Evolutionary conservation across 2,329 filamentous ascomycete genomes (phyloP), one percentile per base, ranked within the genome.

Genomic region (Epichloe aotearoae): DNA sequence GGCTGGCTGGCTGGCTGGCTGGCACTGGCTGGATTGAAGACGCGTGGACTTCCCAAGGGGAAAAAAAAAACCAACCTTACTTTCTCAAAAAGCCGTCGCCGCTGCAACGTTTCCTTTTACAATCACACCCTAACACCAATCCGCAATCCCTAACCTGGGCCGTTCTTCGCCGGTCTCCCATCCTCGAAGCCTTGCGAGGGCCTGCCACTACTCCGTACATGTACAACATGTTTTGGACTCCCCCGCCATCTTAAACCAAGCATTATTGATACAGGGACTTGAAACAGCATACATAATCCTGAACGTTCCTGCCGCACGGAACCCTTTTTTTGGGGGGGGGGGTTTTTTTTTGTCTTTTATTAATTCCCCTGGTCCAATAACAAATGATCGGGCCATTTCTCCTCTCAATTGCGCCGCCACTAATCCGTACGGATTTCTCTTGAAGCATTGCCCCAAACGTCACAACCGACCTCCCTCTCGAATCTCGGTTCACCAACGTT

Each of bases 271-370:
- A 52, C 50, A 50, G 50, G 46, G 50, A 52, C 56, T 54, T 55
- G 54, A 56, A 57, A 58, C 55, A 49, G 40, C 41, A 41, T 20
- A 52, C n/a, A n/a, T n/a, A n/a, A n/a, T 42, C 49, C 54, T 44
- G 41, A 51, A 20, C 15, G 33, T 40, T 43, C 17, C 33, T 50
- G 36, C 36, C 40, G 47, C 53, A 34, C 49, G n/a, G 47, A 46
- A 46, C 30, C 30, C 30, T 30, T 30, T 30, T 30, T 4, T 30
- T 26, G n/a, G n/a, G n/a, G n/a, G n/a, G n/a, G n/a, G n/a, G n/a
- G n/a, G n/a, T 30, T 30, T 20, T 23, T 26, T 23, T 23, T 52
- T 45, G 38, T 38, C 45, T 20, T 42, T 43, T 46, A 50, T 46
- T 17, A 12, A 19, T 45, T 40, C 46, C 38, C 30, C 34, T 38